Conservation (phyloP, 2,329 filamentous ascomycete species). For the Penicillium sp. region DNA sequence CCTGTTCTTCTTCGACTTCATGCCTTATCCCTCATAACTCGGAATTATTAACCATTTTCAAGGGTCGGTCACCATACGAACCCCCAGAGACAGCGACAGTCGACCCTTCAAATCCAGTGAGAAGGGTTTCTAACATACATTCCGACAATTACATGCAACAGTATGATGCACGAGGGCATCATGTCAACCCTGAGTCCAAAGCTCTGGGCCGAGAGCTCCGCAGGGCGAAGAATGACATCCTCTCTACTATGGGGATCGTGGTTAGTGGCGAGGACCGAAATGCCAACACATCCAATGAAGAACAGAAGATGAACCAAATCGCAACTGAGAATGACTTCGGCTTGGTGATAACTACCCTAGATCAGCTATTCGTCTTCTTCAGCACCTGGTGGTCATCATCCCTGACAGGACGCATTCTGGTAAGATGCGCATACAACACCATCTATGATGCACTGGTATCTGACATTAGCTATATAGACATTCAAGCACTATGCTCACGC, state of each 20-base stretch:
- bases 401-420: constrained; percentile 40
- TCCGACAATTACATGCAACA: constrained; percentile 48
- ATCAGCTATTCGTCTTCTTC: constrained; percentile 43
- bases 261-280: constrained; percentile 44
- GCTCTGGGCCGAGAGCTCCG: constrained; percentile 40
- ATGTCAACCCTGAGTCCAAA: constrained; percentile 46
- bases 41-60: constrained; percentile 20
- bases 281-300: constrained; percentile 35
- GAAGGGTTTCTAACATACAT: constrained; percentile 29
- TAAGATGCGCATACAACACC: constrained; percentile 17
- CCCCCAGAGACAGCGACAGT: constrained; percentile 34
- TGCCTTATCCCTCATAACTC: not conserved
- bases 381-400: constrained; percentile 45
- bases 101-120: constrained; percentile 21
- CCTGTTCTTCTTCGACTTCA: not conserved
- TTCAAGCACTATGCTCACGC: constrained; percentile 39
- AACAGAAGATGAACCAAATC: constrained; percentile 39
- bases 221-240: constrained; percentile 52
- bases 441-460: constrained; percentile 1
- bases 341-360: constrained; percentile 41
- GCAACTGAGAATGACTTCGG: constrained; percentile 46
- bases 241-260: constrained; percentile 51
- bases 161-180: constrained; percentile 50
- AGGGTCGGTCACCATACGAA: constrained; percentile 51
- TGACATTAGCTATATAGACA: constrained; percentile 31